These are phyloP conservation scores for Polychytrium aggregatum DNA, from an alignment of 192 early-diverging fungal genomes.

Conservation along the genomic window DNA sequence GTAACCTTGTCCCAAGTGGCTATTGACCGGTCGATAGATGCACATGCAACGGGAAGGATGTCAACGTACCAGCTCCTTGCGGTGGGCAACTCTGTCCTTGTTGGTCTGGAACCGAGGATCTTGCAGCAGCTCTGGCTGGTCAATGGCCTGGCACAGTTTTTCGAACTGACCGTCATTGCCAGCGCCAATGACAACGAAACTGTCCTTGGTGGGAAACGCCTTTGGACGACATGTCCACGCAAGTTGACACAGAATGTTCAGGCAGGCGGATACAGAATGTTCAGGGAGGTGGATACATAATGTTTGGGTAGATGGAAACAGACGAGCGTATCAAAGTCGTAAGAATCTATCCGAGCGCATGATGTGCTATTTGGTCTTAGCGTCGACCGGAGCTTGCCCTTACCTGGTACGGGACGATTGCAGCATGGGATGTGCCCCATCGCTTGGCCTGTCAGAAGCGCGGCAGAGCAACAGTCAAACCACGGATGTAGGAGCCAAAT, in stretches of 20 bases:
- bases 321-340: too few relatives aligned
- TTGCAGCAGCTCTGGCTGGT: conserved; percentile 25
- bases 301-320: too few relatives aligned
- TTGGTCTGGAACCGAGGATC: conserved; percentile 58
- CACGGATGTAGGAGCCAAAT: too few relatives aligned
- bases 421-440: conserved; percentile 79
- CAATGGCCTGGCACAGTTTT: conserved; percentile 49
- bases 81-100: conserved; percentile 58
- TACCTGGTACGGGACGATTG: conserved; percentile 89
- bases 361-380: not conserved
- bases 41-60: too few relatives aligned
- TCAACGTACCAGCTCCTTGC: conserved; percentile 38
- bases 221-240: conserved; percentile 1
- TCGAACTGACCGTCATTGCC: conserved; percentile 82
- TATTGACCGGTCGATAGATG: too few relatives aligned
- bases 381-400: not conserved
- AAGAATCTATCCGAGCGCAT: not conserved
- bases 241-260: too few relatives aligned
- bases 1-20: too few relatives aligned
- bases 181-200: conserved; percentile 75
- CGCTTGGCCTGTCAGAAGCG: conserved; percentile 62
- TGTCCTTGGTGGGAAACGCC: conserved; percentile 61
- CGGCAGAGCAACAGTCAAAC: too few relatives aligned
- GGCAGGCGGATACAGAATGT: too few relatives aligned
- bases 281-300: too few relatives aligned